Evolutionary conservation across 495 filamentous ascomycete species (phyloP), one percentile per base, ranked within the genome.

Genomic region (Immersiella caudata): DNA sequence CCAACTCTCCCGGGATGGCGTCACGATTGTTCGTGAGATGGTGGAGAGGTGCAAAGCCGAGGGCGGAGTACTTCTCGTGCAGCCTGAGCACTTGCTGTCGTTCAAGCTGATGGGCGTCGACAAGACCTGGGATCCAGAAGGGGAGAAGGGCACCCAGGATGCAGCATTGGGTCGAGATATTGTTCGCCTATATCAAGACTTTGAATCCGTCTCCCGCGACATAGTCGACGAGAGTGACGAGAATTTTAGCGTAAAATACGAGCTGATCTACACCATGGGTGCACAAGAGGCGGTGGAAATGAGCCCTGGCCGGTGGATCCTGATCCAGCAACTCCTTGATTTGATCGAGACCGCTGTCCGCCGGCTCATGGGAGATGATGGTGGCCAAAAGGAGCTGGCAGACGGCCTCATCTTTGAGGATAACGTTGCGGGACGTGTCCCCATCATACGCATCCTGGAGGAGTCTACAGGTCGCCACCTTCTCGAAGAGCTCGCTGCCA

Each of bases 1-100:
- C 18, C 73, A 75, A 24, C 67, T 86, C 0, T 71, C 62, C 11
- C 7, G 11, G 0, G 1, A 18, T 0, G 67, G 79, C 21, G 74
- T 78, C 8, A 20, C 51, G 0, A 51, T 12, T 1, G 78, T 90
- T 18, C 21, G 46, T 0, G 36, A 68, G 0, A 73, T 89, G 6
- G 79, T 84, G 18, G 55, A 79, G 4, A 75, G 83, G 22, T 90
- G 89, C 67, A 78, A 73, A 68, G 29, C 50, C 0, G 68, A 60
- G 4, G 80, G 85, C 3, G 88, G 85, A 0, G 76, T 91, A 36
- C 76, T 92, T 8, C 68, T 92, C 0, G 74, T 85, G 0, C 84
- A 90, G 25, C 90, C 90, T 0, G 91, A 93, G 71, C 89, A 93
- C 65, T 74, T 91, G 0, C 80, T 92, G 0, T 93, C 90, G 0